phyloP scores from a whole-genome alignment of 2,329 filamentous ascomycete species.

The Botrytis porri region DNA sequence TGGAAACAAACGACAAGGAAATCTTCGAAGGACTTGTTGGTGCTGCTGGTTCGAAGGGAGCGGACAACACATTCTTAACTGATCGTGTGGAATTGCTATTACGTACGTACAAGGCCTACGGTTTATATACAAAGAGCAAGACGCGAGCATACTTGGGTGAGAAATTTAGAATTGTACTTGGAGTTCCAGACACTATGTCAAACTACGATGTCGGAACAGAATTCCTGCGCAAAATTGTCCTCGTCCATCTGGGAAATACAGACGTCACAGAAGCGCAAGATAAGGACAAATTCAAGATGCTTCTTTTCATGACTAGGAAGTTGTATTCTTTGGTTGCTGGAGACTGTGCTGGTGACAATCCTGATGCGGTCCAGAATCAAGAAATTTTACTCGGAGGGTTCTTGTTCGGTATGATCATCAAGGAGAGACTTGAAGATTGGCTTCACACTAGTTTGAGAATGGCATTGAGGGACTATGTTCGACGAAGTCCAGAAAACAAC shows the following conservation, averaged over 20 bases:
- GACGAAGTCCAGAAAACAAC: slow-evolving; percentile 58
- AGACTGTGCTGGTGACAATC: slow-evolving; percentile 91
- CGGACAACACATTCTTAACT: slow-evolving; percentile 87
- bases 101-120: slow-evolving; percentile 89
- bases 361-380: slow-evolving; percentile 94
- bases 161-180: slow-evolving; percentile 86
- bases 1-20: slow-evolving; percentile 94
- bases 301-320: slow-evolving; percentile 95
- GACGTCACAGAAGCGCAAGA: slow-evolving; percentile 83
- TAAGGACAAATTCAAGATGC: slow-evolving; percentile 86
- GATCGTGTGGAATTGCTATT: slow-evolving; percentile 90
- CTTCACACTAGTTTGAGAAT: slow-evolving; percentile 55
- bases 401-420: slow-evolving; percentile 91
- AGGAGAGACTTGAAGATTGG: slow-evolving; percentile 91
- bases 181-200: slow-evolving; percentile 77
- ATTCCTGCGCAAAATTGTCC: slow-evolving; percentile 83
- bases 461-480: slow-evolving; percentile 55
- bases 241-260: slow-evolving; percentile 86
- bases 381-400: slow-evolving; percentile 92
- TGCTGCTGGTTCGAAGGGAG: slow-evolving; percentile 68
- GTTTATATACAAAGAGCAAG: slow-evolving; percentile 74
- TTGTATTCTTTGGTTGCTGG: slow-evolving; percentile 90
- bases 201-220: slow-evolving; percentile 89
- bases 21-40: slow-evolving; percentile 95
- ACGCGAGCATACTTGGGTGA: slow-evolving; percentile 83